Evolutionary conservation across 441 rosid genomes (phyloP).

Genomic region (Brassica balearica): DNA sequence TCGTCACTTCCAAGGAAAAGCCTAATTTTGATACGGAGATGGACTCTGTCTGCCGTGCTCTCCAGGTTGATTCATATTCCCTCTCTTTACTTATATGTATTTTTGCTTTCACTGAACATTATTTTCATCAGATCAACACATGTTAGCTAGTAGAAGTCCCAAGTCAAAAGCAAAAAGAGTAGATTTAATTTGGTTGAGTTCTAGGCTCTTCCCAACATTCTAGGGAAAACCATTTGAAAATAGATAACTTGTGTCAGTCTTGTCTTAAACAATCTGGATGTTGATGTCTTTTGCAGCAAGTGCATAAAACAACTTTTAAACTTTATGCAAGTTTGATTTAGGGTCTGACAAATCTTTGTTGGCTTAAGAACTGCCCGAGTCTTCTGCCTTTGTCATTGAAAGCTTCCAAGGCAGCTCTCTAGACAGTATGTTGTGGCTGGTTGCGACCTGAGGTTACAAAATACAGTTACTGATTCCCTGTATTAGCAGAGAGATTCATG

Average conservation of each 20-base stretch:
- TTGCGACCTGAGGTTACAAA: conserved; percentile 40
- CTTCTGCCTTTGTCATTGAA: conserved; percentile 40
- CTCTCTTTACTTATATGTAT: neutral
- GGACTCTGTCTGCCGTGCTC: conserved; percentile 72
- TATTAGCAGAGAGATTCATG: neutral
- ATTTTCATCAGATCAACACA: neutral
- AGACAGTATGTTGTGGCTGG: conserved; percentile 34
- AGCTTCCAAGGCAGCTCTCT: conserved; percentile 28
- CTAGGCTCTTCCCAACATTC: conserved; percentile 15
- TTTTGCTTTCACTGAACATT: too few species aligned
- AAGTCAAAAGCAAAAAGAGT: too few species aligned
- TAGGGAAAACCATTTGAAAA: conserved; percentile 29
- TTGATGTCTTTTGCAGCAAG: conserved; percentile 32
- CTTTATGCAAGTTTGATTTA: conserved; percentile 38
- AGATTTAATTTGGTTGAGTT: neutral
- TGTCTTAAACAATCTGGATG: conserved; percentile 32
- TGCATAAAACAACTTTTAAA: conserved; percentile 38
- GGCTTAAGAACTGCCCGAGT: conserved; percentile 38
- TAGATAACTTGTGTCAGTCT: conserved; percentile 7
- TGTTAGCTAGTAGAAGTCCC: neutral
- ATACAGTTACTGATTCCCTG: conserved; percentile 24
- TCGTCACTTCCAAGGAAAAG: conserved; percentile 78
- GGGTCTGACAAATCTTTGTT: conserved; percentile 40
- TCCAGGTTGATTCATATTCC: conserved; percentile 20
- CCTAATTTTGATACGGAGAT: conserved; percentile 75